Evolutionary conservation across 352 stramenopile species (phyloP).

Genomic region (Phytopythium chamaehyphon): DNA sequence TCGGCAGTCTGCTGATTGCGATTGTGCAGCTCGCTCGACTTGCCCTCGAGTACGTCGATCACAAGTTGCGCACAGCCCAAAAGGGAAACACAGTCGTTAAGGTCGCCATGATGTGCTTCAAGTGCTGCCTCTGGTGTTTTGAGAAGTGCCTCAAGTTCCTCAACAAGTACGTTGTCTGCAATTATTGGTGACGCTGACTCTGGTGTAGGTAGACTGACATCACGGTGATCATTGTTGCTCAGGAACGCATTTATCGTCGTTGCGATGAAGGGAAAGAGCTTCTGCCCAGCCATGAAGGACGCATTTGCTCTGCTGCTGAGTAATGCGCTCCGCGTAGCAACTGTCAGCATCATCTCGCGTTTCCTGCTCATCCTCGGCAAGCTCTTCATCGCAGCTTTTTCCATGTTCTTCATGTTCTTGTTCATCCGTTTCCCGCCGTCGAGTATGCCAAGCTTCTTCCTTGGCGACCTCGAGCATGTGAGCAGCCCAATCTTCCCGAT

Average conservation of each 20-base stretch:
- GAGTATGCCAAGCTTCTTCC: slow-evolving; percentile 63
- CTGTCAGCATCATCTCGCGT: slow-evolving; percentile 73
- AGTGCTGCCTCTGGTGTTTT: slow-evolving; percentile 87
- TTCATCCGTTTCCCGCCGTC: slow-evolving; percentile 62
- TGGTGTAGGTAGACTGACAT: background rate
- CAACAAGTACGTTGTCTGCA: slow-evolving; percentile 40
- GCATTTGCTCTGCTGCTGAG: slow-evolving; percentile 95
- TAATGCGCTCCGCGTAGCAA: slow-evolving; percentile 91
- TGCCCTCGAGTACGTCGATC: slow-evolving; percentile 76
- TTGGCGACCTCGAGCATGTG: slow-evolving; percentile 60
- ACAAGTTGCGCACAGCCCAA: slow-evolving; percentile 61
- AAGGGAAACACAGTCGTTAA: slow-evolving; percentile 62
- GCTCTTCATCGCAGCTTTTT: slow-evolving; percentile 77
- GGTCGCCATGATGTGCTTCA: slow-evolving; percentile 84
- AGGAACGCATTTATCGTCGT: slow-evolving; percentile 87
- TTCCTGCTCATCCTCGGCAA: slow-evolving; percentile 89
- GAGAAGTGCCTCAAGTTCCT: slow-evolving; percentile 90
- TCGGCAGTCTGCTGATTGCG: slow-evolving; percentile 85
- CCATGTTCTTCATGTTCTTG: slow-evolving; percentile 82
- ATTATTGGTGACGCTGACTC: background rate
- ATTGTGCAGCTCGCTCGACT: slow-evolving; percentile 76
- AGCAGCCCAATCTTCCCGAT: slow-evolving; percentile 78
- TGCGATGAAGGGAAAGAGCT: slow-evolving; percentile 83
- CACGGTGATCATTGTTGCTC: background rate
- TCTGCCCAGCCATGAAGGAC: slow-evolving; percentile 89